Conservation (phyloP, 2,329 filamentous ascomycete genomes). For the Dothiorella sarmentorum region DNA sequence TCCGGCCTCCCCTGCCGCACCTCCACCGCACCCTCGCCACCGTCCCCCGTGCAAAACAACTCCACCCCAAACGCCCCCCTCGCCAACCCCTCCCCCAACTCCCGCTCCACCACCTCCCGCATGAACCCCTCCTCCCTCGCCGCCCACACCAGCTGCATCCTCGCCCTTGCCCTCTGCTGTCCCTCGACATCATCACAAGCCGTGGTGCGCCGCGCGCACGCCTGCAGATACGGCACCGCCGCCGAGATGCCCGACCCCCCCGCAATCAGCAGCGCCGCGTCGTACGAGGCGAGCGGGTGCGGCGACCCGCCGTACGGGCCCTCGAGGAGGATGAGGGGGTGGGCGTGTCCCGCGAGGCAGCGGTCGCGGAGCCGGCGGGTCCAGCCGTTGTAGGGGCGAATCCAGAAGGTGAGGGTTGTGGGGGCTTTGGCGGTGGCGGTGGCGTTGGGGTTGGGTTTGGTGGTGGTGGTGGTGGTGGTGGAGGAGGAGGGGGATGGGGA, state of each 20-base stretch:
- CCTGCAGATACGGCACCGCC: constrained; percentile 30
- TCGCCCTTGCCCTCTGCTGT: background rate
- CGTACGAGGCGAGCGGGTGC: constrained; percentile 39
- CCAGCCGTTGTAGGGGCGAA: constrained; percentile 52
- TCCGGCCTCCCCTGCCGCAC: constrained; percentile 36
- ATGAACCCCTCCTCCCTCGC: constrained; percentile 33
- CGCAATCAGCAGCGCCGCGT: constrained; percentile 35
- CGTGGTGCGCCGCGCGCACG: constrained; percentile 7
- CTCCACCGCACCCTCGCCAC: background rate
- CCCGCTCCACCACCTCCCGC: constrained; percentile 23
- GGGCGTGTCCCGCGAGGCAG: constrained; percentile 25
- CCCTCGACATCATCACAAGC: no score
- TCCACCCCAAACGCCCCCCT: constrained; percentile 28
- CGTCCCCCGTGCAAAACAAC: background rate
- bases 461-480: background rate
- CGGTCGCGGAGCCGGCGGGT: constrained; percentile 44
- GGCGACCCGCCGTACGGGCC: constrained; percentile 50
- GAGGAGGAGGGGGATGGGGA: background rate
- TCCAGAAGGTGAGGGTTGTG: constrained; percentile 43
- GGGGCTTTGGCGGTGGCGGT: constrained; percentile 17
- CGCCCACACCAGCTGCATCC: constrained; percentile 35
- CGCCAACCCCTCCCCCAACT: constrained; percentile 25
- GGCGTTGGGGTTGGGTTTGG: constrained; percentile 25
- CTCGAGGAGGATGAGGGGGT: constrained; percentile 45
- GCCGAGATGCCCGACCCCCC: constrained; percentile 37